Evolutionary conservation across 108 stramenopile genomes (phyloP).

Genomic region (Cyclotella cryptica): DNA sequence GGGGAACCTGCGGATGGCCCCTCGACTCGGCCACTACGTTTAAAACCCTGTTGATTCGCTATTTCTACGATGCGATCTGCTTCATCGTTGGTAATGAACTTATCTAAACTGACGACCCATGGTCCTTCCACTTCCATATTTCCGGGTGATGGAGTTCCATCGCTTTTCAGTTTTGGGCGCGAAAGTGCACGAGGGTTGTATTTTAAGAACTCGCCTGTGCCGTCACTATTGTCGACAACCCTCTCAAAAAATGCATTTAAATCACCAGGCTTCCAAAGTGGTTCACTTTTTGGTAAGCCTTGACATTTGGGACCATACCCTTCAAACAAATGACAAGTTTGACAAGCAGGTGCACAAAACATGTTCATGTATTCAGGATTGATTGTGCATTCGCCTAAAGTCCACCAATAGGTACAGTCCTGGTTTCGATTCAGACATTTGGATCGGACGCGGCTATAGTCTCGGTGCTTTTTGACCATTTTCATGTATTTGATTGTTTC

Average conservation of each 20-base stretch:
- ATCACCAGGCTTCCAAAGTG: constrained; percentile 69
- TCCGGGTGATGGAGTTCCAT: constrained; percentile 29
- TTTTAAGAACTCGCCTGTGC: constrained; percentile 49
- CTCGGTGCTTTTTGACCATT: constrained; percentile 20
- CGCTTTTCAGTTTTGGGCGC: constrained; percentile 44
- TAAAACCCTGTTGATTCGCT: constrained; percentile 63
- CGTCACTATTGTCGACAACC: constrained; percentile 68
- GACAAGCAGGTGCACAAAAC: constrained; percentile 37
- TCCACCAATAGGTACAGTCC: constrained; percentile 53
- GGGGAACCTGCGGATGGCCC: constrained; percentile 51
- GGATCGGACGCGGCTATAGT: constrained; percentile 6
- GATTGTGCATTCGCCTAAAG: constrained; percentile 47
- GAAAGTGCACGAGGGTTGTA: constrained; percentile 69
- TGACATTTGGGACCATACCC: constrained; percentile 1
- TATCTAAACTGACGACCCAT: constrained; percentile 82
- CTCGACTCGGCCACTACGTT: constrained; percentile 9
- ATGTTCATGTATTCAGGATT: constrained; percentile 54
- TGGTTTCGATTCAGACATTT: constrained; percentile 28
- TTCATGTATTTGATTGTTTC: constrained; percentile 17
- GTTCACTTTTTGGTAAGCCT: constrained; percentile 28
- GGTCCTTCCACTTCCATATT: constrained; percentile 61
- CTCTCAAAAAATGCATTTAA: constrained; percentile 70
- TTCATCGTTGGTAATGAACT: constrained; percentile 71
- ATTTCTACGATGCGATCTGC: constrained; percentile 62
- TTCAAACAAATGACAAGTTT: constrained; percentile 26